Evolutionary conservation across 805 yeast genomes (phyloP).

Genomic region (Candida schatavii): DNA sequence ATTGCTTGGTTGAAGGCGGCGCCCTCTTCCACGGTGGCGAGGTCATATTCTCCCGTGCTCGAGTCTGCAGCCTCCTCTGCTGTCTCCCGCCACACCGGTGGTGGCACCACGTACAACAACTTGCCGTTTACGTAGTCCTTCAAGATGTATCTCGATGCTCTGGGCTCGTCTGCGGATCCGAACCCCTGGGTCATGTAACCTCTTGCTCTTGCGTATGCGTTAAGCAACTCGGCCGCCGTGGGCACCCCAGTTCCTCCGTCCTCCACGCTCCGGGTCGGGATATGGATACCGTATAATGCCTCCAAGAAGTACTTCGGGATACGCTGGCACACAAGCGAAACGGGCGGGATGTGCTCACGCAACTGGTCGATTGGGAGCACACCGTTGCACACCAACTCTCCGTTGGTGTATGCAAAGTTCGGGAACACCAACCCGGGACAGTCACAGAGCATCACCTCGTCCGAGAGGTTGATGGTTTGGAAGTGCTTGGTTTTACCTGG

Average conservation of each 20-base stretch:
- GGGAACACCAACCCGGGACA: constrained; percentile 99
- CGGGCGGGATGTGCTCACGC: constrained; percentile 88
- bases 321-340: constrained; percentile 78
- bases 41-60: constrained; percentile 58
- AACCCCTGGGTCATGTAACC: constrained; percentile 97
- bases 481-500: constrained; percentile 99
- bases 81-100: constrained; percentile 60
- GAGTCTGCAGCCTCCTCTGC: constrained; percentile 15
- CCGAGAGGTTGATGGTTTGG: constrained; percentile 88
- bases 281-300: constrained; percentile 89
- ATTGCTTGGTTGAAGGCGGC: constrained; percentile 69
- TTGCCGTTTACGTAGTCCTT: constrained; percentile 96
- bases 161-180: constrained; percentile 93
- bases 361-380: constrained; percentile 97
- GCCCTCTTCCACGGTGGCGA: constrained; percentile 38
- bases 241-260: constrained; percentile 91
- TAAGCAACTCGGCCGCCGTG: constrained; percentile 82
- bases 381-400: constrained; percentile 96
- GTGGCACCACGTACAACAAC: constrained; percentile 80
- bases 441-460: constrained; percentile 85
- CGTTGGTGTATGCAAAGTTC: constrained; percentile 93
- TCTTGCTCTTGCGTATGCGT: constrained; percentile 92
- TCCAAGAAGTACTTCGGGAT: constrained; percentile 87
- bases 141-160: constrained; percentile 88
- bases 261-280: constrained; percentile 66